These are phyloP conservation scores for Babesia sp. DNA, from an alignment of 169 alveolate species.

Conservation along the genomic window DNA sequence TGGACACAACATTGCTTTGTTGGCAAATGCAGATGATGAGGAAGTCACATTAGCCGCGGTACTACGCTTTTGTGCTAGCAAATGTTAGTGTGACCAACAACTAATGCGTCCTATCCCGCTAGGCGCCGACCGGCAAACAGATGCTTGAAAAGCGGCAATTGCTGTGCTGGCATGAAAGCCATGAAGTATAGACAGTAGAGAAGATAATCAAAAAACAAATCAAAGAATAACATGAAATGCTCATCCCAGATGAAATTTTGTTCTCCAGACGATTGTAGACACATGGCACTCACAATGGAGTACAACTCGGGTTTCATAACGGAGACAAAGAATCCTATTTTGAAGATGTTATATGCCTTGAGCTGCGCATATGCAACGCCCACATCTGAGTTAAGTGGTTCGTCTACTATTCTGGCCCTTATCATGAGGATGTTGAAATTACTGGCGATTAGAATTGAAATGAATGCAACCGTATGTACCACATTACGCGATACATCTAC, in stretches of 20 bases:
- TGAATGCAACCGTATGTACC: conserved; percentile 45
- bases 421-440: conserved; percentile 58
- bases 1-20: no score
- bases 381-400: conserved; percentile 41
- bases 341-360: conserved; percentile 41
- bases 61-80: no score
- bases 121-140: no score
- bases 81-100: no score
- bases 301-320: conserved; percentile 55
- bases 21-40: no score
- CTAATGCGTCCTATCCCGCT: no score
- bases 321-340: conserved; percentile 33
- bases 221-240: conserved; percentile 62
- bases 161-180: conserved; percentile 44
- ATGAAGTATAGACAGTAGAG: conserved; percentile 16
- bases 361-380: conserved; percentile 44
- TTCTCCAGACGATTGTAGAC: conserved; percentile 45
- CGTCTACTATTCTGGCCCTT: conserved; percentile 48
- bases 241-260: conserved; percentile 66
- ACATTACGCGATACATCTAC: conserved; percentile 48
- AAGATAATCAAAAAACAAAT: conserved; percentile 36
- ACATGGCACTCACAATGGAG: conserved; percentile 35
- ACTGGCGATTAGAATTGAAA: conserved; percentile 44
- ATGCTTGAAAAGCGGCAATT: conserved; percentile 55
- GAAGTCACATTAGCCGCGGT: no score